Evolutionary conservation across 208 protist species (phyloP).

Genomic region (Giardia muris): DNA sequence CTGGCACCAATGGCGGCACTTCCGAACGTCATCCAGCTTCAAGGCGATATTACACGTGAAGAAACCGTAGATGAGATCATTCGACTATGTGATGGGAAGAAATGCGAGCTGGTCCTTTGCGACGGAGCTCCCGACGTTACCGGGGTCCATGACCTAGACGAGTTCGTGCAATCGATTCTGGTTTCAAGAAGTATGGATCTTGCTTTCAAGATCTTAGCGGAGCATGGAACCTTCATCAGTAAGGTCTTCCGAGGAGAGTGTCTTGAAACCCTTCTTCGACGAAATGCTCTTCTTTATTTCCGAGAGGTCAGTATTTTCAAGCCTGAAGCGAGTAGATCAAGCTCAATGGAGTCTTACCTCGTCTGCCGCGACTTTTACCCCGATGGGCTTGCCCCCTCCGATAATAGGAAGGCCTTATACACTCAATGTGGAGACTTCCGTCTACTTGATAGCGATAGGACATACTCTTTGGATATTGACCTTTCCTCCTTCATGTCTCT

Average conservation of each 20-base stretch:
- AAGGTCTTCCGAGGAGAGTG: slow-evolving; percentile 39
- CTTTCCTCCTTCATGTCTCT: no score
- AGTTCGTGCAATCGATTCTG: slow-evolving; percentile 38
- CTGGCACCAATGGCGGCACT: slow-evolving; percentile 83
- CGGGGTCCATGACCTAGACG: slow-evolving; percentile 45
- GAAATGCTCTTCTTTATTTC: not conserved
- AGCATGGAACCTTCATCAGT: slow-evolving; percentile 64
- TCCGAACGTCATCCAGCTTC: slow-evolving; percentile 59
- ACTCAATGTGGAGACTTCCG: not conserved
- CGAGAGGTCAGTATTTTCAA: not conserved
- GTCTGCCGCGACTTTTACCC: slow-evolving; percentile 50
- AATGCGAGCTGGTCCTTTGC: slow-evolving; percentile 32
- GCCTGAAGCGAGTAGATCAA: not conserved
- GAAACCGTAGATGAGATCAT: slow-evolving; percentile 28
- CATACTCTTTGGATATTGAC: not conserved
- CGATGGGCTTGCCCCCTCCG: not conserved
- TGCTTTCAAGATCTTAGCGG: slow-evolving; percentile 61
- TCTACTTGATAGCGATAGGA: not conserved
- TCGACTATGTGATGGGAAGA: not conserved
- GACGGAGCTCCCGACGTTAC: slow-evolving; percentile 45
- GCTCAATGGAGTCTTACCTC: slow-evolving; percentile 65
- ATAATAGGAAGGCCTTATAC: not conserved
- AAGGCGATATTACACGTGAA: slow-evolving; percentile 39
- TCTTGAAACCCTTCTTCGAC: not conserved
- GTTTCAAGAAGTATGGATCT: slow-evolving; percentile 6